phyloP scores from a whole-genome alignment of 2,329 filamentous ascomycete species.

The Dryadomyces quercivorus region DNA sequence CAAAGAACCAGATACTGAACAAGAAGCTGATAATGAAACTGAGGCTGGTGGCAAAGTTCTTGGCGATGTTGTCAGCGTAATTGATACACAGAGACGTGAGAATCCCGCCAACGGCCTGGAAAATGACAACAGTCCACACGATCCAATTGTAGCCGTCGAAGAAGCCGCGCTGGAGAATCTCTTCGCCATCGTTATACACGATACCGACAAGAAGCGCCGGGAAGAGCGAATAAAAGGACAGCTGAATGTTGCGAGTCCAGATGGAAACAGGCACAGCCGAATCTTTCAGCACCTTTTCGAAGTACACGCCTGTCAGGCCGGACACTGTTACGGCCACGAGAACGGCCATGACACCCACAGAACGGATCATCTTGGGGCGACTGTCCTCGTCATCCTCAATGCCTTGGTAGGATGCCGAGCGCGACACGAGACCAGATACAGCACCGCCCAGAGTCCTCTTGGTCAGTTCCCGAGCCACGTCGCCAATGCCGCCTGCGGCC shows the following conservation, averaged over 20 bases:
- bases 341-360: conserved; percentile 67
- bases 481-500: conserved; percentile 37
- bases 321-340: conserved; percentile 68
- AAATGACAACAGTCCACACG: conserved; percentile 73
- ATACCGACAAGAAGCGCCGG: conserved; percentile 80
- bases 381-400: conserved; percentile 55
- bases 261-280: conserved; percentile 63
- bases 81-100: conserved; percentile 73
- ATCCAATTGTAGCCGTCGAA: conserved; percentile 91
- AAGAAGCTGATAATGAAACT: conserved; percentile 82
- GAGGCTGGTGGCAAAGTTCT: conserved; percentile 87
- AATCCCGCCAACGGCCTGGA: conserved; percentile 77
- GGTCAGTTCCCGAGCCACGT: conserved; percentile 38
- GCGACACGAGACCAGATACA: conserved; percentile 38
- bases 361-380: conserved; percentile 55
- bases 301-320: conserved; percentile 74
- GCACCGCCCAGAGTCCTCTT: conserved; percentile 28
- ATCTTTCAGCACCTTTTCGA: conserved; percentile 86
- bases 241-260: conserved; percentile 90
- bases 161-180: conserved; percentile 75
- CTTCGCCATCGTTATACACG: conserved; percentile 72
- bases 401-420: conserved; percentile 83
- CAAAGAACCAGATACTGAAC: conserved; percentile 75
- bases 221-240: conserved; percentile 89
- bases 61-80: conserved; percentile 79